Conservation (phyloP, 2,329 filamentous ascomycete species). For the Clarireedia sp. region DNA sequence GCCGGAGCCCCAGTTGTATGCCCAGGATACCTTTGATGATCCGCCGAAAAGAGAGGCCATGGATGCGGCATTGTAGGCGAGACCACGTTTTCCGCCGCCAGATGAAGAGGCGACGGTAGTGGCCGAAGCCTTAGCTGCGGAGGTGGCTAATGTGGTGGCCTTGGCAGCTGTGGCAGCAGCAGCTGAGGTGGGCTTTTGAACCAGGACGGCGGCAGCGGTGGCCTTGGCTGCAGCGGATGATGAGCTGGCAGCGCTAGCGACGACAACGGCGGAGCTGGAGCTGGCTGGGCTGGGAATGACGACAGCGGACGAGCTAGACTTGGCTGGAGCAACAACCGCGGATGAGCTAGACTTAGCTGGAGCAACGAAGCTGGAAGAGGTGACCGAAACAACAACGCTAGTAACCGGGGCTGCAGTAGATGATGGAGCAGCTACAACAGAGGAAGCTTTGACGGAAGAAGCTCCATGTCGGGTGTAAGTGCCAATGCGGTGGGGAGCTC, state of each 20-base stretch:
- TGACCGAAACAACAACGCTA: background rate
- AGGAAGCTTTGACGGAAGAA: background rate
- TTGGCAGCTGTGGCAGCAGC: background rate
- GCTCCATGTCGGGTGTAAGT: constrained; percentile 17
- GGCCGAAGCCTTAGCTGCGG: background rate
- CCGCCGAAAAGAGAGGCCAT: constrained; percentile 44
- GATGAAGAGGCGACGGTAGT: background rate
- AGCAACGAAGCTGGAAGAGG: background rate
- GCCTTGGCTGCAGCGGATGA: background rate
- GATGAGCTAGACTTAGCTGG: background rate
- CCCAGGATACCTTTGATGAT: constrained; percentile 44
- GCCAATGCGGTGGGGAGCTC: constrained; percentile 12
- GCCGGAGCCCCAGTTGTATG: constrained; percentile 59
- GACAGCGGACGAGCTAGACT: background rate
- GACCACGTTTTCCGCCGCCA: constrained; percentile 45
- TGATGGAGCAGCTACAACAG: constrained; percentile 8
- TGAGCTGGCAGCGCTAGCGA: background rate
- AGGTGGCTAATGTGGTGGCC: background rate
- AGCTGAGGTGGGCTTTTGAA: background rate
- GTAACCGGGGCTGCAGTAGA: background rate
- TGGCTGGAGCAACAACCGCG: background rate
- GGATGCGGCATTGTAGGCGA: constrained; percentile 55
- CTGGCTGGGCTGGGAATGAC: background rate
- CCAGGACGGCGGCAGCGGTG: background rate
- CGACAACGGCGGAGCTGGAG: background rate